Base-by-base conservation (phyloP, 805 yeast species). In the Suhomyces vadensis region DNA sequence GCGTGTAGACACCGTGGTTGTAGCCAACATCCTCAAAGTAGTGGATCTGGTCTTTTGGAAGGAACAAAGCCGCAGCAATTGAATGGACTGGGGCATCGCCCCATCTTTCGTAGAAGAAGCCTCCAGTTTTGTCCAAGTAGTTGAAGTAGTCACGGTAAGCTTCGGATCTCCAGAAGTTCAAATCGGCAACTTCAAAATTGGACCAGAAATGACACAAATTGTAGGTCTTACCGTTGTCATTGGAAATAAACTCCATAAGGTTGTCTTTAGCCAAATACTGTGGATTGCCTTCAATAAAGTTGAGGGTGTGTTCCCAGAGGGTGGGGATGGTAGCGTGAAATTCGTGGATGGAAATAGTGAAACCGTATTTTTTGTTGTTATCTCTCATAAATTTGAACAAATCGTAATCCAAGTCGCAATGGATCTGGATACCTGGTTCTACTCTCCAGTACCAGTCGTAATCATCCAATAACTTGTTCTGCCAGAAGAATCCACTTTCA, bases 31-130 rank as follows among this genome's bases (percentile, higher is more conserved):
- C 96, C 48, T 80, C 85, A 61, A 90, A 90, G 75, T 84, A 61
- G 59, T 89, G 95, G 41, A 89, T 66, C 58, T 84, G 71, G 51
- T 79, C 81, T 60, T 77, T 79, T 43, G 85, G 81, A 61, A 87
- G 63, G 67, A 89, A 86, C 49, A 89, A 70, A 2, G 94, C 71
- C 10, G 88, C 96, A 19, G 94, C 96, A 57, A 88, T 82, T 4
- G 95, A 85, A 64, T 88, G 96, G 35, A 88, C 84, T 25, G 96
- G 96, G 17, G 95, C 96, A 65, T 88, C 96, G 53, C 96, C 95
- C 96, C 95, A 87, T 67, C 96, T 78, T 71, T 86, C 90, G 64
- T 88, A 89, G 70, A 85, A 89, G 69, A 89, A 89, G 6, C 96
- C 96, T 59, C 96, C 96, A 4, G 83, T 77, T 46, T 78, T 63